These are phyloP conservation scores for Triticum urartu DNA, from an alignment of 176 grass and related monocot genomes.

Conservation along the genomic window DNA sequence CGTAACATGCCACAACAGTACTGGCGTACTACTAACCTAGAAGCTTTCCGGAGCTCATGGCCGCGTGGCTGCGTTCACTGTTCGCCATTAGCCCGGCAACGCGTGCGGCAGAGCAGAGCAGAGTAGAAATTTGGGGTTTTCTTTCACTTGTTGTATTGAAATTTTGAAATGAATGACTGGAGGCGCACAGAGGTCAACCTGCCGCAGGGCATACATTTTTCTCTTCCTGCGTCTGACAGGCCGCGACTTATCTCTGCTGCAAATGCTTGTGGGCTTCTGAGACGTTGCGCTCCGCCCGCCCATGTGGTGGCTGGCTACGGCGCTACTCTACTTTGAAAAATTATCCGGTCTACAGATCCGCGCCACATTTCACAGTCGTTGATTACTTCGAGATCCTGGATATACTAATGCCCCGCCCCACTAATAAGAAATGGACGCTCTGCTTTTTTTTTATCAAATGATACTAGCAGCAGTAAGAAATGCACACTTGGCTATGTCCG, in stretches of 20 bases:
- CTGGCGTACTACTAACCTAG: neutral
- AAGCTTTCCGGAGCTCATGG: neutral
- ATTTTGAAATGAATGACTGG: constrained; percentile 23
- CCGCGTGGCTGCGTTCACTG: neutral
- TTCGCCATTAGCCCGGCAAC: neutral
- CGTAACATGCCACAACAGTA: neutral
- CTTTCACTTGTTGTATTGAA: neutral
- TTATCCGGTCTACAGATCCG: neutral
- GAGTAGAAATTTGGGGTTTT: neutral
- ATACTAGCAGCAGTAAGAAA: neutral
- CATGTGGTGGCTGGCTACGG: neutral
- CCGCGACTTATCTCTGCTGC: constrained; percentile 1
- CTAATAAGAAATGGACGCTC: neutral
- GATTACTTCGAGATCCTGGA: constrained; percentile 1
- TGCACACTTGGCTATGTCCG: neutral
- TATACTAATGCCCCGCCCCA: neutral
- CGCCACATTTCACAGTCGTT: neutral
- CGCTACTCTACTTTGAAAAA: neutral
- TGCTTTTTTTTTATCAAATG: neutral
- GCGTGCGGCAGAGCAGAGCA: neutral
- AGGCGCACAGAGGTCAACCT: constrained; percentile 31
- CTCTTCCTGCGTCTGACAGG: constrained; percentile 27
- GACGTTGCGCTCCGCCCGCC: neutral
- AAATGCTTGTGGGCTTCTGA: constrained; percentile 12
- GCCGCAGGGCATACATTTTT: neutral